Base-by-base conservation (phyloP, 805 yeast genomes). In the Metschnikowia drakensbergensis region DNA sequence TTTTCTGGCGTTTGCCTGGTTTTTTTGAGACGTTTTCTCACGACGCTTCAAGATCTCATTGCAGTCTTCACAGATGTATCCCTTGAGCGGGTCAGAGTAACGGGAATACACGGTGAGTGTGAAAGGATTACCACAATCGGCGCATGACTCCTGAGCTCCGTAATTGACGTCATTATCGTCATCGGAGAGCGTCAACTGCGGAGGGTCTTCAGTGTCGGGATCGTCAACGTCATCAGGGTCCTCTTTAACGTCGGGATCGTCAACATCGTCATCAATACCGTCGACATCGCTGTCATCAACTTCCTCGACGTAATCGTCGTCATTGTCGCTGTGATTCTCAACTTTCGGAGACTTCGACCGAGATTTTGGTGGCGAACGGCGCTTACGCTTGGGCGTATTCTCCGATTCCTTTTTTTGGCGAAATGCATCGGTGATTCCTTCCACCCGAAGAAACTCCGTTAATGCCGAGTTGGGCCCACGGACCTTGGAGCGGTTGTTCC, bases 341-440 rank as follows among this genome's bases (percentile, higher is more conserved):
- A 28, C 35, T 10, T 23, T 45, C 17, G 39, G 41, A 8, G 35
- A 51, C 28, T 39, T 39, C 32, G 42, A 13, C 40, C 31, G 41
- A 26, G 27, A 37, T 17, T 25, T 37, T 30, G 39, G 31, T 42
- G 35, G 29, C 38, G 40, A 17, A 22, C 30, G 38, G n/a, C 33
- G 35, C 29, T 23, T 32, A 71, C 75, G 49, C 75, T 62, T 38
- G 57, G 54, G 35, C 57, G 46, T 23, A 63, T 63, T 46, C 73
- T 54, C 43, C 69, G 37, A 17, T 40, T 39, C 34, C 45, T 59
- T 51, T 38, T 73, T 58, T 49, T 64, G 69, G 60, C 90, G 75
- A 62, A 89, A 89, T 37, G 81, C 82, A 49, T 83, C 89, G 1
- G 96, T 86, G 67, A 91, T 91, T 32, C 97, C 97, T 65, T 90